phyloP scores from a whole-genome alignment of 495 filamentous ascomycete genomes.

The Penicillium odoratum region DNA sequence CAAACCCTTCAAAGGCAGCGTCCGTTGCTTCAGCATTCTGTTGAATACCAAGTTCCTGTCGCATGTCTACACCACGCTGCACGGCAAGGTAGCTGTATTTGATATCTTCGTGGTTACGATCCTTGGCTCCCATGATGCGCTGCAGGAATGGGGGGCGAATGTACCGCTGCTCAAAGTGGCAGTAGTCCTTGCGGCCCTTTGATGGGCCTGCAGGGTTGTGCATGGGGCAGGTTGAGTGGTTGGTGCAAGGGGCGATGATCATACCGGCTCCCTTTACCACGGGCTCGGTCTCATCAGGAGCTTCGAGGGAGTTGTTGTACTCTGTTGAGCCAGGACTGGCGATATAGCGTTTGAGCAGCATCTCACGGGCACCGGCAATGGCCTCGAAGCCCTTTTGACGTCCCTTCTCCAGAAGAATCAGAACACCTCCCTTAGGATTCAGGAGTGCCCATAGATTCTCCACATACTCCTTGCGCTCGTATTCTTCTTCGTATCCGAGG shows the following conservation, averaged over 20 bases:
- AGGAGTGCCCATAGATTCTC: conserved; percentile 88
- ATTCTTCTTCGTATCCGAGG: conserved; percentile 69
- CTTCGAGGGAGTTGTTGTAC: conserved; percentile 41
- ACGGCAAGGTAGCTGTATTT: conserved; percentile 86
- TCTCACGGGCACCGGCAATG: conserved; percentile 76
- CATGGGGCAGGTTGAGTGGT: conserved; percentile 86
- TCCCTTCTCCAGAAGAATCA: conserved; percentile 90
- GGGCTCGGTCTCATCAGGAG: conserved; percentile 32
- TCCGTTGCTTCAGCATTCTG: conserved; percentile 47
- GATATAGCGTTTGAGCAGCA: conserved; percentile 75
- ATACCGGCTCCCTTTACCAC: conserved; percentile 71
- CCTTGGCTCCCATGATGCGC: conserved; percentile 64
- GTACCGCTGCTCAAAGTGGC: conserved; percentile 87
- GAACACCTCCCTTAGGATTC: conserved; percentile 78
- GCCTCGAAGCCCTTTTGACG: conserved; percentile 89
- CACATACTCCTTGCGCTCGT: conserved; percentile 70
- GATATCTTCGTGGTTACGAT: conserved; percentile 86
- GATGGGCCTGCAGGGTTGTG: conserved; percentile 67
- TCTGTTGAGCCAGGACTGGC: conserved; percentile 58
- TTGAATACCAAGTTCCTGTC: conserved; percentile 37
- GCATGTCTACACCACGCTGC: conserved; percentile 68
- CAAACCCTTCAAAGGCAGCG: conserved; percentile 53
- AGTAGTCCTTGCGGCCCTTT: conserved; percentile 79
- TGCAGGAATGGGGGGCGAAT: conserved; percentile 82
- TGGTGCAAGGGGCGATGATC: conserved; percentile 96